Evolutionary conservation across 192 early-diverging fungal genomes (phyloP).

Genomic region (Powellomyces hirtus): DNA sequence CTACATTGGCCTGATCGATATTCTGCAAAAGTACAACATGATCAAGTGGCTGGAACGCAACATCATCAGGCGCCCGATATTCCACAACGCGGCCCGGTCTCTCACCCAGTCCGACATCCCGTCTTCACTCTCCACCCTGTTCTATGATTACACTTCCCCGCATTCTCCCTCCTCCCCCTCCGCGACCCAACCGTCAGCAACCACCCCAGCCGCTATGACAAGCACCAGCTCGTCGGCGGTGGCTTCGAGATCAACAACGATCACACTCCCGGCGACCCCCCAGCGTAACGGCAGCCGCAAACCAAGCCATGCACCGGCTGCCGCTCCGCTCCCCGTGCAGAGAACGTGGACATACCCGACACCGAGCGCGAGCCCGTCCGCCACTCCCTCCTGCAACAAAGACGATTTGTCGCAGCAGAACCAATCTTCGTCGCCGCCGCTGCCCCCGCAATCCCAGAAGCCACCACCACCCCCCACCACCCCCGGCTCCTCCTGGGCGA

Average conservation of each 20-base stretch:
- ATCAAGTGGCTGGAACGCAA: constrained; percentile 41
- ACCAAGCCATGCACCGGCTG: neutral
- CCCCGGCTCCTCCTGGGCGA: neutral
- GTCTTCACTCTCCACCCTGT: neutral
- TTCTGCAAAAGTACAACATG: constrained; percentile 44
- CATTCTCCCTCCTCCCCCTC: neutral
- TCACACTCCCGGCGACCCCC: neutral
- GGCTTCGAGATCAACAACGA: too few species aligned
- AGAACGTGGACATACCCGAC: neutral
- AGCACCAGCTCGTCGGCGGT: too few species aligned
- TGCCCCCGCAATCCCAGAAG: too few species aligned
- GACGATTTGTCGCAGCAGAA: too few species aligned
- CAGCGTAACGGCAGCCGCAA: neutral
- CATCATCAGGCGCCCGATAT: constrained; percentile 28
- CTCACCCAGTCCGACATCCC: constrained; percentile 6
- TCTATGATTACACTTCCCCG: too few species aligned
- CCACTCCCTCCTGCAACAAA: neutral
- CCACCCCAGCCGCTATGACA: neutral
- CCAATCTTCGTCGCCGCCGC: too few species aligned
- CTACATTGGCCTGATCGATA: constrained; percentile 42
- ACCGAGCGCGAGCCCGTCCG: neutral
- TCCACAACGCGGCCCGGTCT: neutral
- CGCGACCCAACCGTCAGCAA: neutral
- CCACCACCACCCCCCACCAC: too few species aligned
- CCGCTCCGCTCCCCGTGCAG: neutral